These are phyloP conservation scores for Termitomyces sp. DNA, from an alignment of 768 basidiomycete genomes.

Conservation along the genomic window DNA sequence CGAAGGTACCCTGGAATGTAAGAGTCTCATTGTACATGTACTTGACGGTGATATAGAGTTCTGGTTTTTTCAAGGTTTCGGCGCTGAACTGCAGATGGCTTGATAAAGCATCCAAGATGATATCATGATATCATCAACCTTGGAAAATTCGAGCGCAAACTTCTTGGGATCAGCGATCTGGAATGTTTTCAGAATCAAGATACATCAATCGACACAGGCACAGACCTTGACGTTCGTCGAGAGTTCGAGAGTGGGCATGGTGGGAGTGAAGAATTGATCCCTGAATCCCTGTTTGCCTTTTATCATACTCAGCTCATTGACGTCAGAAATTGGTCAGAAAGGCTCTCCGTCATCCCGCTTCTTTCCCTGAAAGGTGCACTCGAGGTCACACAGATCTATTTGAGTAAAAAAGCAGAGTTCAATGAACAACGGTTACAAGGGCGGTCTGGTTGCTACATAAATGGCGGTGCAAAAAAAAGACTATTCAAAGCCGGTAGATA, in stretches of 20 bases:
- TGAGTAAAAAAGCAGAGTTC: background rate
- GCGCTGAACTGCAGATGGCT: slow-evolving; percentile 39
- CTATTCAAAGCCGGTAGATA: background rate
- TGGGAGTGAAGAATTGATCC: background rate
- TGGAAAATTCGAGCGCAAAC: slow-evolving; percentile 49
- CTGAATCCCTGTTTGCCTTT: background rate
- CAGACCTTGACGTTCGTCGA: slow-evolving; percentile 37
- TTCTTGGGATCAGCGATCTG: slow-evolving; percentile 32
- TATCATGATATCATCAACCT: slow-evolving; percentile 27
- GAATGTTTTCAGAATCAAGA: background rate
- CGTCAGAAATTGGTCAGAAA: background rate
- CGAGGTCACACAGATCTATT: background rate
- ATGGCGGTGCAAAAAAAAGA: background rate
- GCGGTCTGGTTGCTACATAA: background rate
- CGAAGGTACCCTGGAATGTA: slow-evolving; percentile 55
- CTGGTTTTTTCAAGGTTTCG: slow-evolving; percentile 47
- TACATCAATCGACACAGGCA: background rate
- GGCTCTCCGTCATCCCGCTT: background rate
- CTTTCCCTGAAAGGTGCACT: background rate
- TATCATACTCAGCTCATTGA: background rate
- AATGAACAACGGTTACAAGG: background rate
- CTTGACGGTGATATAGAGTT: slow-evolving; percentile 45
- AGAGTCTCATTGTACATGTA: slow-evolving; percentile 54
- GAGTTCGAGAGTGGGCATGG: slow-evolving; percentile 38
- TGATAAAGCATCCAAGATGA: background rate